Evolutionary conservation across 306 rosid genomes (phyloP), one percentile per base, ranked within the genome.

Genomic region (Gleditsia sinensis): DNA sequence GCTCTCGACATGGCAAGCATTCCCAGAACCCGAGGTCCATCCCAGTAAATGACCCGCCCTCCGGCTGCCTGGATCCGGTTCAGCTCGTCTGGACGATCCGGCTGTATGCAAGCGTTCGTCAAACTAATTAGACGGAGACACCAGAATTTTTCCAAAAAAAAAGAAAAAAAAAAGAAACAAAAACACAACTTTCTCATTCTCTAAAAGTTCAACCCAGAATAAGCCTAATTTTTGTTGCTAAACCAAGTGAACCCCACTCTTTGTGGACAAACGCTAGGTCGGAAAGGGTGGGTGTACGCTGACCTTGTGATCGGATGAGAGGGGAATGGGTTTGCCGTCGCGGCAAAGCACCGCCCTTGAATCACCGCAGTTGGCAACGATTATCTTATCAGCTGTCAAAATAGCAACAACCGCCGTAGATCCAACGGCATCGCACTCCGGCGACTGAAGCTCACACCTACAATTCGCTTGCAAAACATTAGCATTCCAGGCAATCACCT

Each of bases 1-100:
- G 94, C 87, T 72, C 94, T 86, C 2, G 94, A 89, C 91, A 84
- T 89, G 34, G 91, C 91, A 3, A 89, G 85, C 21, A 89, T 87
- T 72, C 94, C 94, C 46, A 84, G 85, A 33, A 89, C 91, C 64
- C 94, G 80, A 5, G 94, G 80, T 32, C 91, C 88, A 11, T 81
- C 91, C 89, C 91, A 86, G 74, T 80, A 86, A 20, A 89, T 89
- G 34, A 89, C 88, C 73, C 89, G 83, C 10, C 94, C 94, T 7
- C 94, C 91, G 2, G 86, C 87, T 12, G 40, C 83, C 27, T 84
- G 75, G 74, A 89, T 89, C 79, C 91, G 86, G 2, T 20, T 71
- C 65, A 84, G 76, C 73, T 89, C 89, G 62, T 89, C 94, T 0
- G 91, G 89, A 20, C 89, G 94, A 62, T 89, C 94, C 75, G 94